Percentiles rank a stretch among this genome's conserved stretches.
Conservation (phyloP, 2,329 filamentous ascomycete genomes). For the Stachybotrys chartarum region DNA sequence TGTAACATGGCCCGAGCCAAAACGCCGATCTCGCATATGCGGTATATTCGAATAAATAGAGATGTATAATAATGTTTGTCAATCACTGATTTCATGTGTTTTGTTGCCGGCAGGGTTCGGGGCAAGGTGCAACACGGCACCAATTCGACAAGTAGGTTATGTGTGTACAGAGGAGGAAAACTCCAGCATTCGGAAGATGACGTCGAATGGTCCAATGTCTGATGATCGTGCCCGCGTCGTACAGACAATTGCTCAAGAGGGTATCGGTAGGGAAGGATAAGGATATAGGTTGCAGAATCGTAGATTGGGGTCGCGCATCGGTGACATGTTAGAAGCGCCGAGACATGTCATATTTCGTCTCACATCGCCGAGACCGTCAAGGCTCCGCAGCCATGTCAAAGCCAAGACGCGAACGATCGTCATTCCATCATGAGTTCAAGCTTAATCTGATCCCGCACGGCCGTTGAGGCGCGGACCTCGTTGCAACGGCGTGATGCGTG, state of each 20-base stretch:
- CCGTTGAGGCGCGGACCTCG: neutral
- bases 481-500: neutral
- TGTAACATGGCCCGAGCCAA: neutral
- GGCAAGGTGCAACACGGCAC: neutral
- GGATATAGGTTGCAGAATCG: neutral
- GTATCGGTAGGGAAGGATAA: neutral
- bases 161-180: neutral
- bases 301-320: neutral
- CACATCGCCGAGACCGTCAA: neutral
- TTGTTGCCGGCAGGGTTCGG: neutral
- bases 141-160: neutral
- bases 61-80: neutral
- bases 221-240: neutral
- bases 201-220: neutral
- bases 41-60: neutral
- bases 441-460: neutral
- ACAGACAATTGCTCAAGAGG: neutral
- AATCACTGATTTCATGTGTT: neutral
- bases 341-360: neutral
- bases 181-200: neutral
- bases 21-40: neutral
- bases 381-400: neutral
- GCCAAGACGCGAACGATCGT: neutral
- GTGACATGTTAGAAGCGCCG: neutral
- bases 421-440: neutral